Conservation (phyloP, 2,329 filamentous ascomycete genomes). For the Calonectria honghensis region DNA sequence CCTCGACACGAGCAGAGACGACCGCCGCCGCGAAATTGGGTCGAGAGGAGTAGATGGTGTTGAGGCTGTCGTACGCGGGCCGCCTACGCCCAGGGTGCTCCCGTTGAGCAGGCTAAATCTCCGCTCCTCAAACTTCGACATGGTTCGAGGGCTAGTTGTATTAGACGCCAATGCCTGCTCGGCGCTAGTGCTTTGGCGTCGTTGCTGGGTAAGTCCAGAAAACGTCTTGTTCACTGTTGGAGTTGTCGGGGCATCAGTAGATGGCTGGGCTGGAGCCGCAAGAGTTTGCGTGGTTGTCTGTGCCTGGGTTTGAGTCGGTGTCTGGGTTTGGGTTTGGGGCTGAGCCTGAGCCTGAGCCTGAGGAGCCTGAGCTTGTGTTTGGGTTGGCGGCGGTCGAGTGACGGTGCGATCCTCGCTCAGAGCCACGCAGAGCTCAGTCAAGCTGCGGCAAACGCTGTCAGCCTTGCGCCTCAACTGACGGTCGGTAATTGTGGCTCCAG, state of each 20-base stretch:
- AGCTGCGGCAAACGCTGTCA: conserved; percentile 91
- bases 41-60: conserved; percentile 66
- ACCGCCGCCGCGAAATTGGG: conserved; percentile 65
- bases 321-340: conserved; percentile 38
- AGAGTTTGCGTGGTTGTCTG: conserved; percentile 42
- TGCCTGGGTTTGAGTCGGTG: conserved; percentile 59
- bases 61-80: conserved; percentile 64
- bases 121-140: conserved; percentile 73
- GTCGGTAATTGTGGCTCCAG: conserved; percentile 77
- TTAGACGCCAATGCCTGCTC: conserved; percentile 64
- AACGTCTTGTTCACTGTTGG: conserved; percentile 67
- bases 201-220: conserved; percentile 59
- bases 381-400: conserved; percentile 56
- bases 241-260: conserved; percentile 60
- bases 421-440: conserved; percentile 94
- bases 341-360: conserved; percentile 44
- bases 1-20: conserved; percentile 67
- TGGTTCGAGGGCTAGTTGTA: conserved; percentile 64
- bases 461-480: conserved; percentile 92
- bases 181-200: conserved; percentile 64
- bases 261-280: conserved; percentile 43
- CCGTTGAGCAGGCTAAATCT: conserved; percentile 68
- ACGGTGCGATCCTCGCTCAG: conserved; percentile 77
- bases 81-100: conserved; percentile 67
- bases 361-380: conserved; percentile 58